phyloP scores from a whole-genome alignment of 129 eudicot species.

The Kitagawia praeruptora region DNA sequence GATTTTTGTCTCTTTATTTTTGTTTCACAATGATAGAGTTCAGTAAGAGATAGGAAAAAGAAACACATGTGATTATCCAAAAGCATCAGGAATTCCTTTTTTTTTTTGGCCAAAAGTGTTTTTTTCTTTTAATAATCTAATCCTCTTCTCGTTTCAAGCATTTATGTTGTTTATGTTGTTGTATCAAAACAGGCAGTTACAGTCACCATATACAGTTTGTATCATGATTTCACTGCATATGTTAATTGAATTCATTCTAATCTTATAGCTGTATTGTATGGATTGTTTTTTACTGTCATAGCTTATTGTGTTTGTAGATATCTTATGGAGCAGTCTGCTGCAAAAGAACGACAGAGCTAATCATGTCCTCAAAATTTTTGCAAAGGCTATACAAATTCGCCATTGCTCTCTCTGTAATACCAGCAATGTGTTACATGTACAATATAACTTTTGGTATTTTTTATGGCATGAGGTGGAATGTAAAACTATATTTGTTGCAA shows the following conservation, averaged over 20 bases:
- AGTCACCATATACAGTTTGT: not conserved
- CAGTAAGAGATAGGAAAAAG: not conserved
- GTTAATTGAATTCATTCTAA: not conserved
- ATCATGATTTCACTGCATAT: not conserved
- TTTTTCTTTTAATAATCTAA: too few relatives aligned
- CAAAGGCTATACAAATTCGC: not conserved
- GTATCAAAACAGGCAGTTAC: not conserved
- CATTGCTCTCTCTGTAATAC: not conserved
- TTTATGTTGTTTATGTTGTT: not conserved
- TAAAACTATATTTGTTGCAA: not conserved
- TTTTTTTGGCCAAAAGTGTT: not conserved
- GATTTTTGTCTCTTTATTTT: not conserved
- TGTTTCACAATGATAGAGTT: not conserved
- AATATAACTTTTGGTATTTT: not conserved
- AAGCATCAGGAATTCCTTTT: not conserved
- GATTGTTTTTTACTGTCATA: not conserved
- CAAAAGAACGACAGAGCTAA: constrained; percentile 31
- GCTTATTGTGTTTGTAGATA: constrained; percentile 34
- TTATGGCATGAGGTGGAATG: not conserved
- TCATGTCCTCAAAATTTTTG: not conserved
- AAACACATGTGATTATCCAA: not conserved
- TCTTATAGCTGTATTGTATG: not conserved
- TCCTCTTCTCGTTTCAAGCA: not conserved
- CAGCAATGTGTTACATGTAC: not conserved
- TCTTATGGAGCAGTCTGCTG: constrained; percentile 55